Percentiles rank a stretch among this genome's conserved stretches.
phyloP scores from a whole-genome alignment of 108 stramenopile genomes.

The Discostella stelligeroides region DNA sequence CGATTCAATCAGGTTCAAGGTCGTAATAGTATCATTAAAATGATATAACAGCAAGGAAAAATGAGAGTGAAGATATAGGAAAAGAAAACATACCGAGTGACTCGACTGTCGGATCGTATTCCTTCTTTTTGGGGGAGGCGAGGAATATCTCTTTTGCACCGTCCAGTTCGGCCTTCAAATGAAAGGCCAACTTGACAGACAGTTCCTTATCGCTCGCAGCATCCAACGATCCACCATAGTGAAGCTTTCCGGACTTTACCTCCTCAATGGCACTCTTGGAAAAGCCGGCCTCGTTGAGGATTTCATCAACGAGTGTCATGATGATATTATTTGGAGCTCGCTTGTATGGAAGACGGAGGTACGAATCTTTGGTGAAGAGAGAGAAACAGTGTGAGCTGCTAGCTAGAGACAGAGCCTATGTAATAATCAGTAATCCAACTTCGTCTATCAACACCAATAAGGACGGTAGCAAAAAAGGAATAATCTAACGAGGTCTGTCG shows the following conservation, averaged over 20 bases:
- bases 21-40: background rate
- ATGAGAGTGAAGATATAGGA: background rate
- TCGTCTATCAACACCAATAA: too few relatives aligned
- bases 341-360: too few relatives aligned
- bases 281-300: conserved; percentile 51
- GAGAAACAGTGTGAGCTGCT: too few relatives aligned
- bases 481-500: too few relatives aligned
- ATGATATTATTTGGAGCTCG: too few relatives aligned
- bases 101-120: conserved; percentile 52
- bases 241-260: conserved; percentile 42
- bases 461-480: too few relatives aligned
- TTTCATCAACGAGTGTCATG: conserved; percentile 37
- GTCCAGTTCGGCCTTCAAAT: conserved; percentile 42
- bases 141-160: conserved; percentile 47
- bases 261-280: conserved; percentile 35
- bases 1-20: background rate
- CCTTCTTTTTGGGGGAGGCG: conserved; percentile 44
- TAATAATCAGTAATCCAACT: too few relatives aligned
- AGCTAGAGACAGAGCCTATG: too few relatives aligned
- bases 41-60: background rate
- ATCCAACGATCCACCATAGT: conserved; percentile 47
- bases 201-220: conserved; percentile 51
- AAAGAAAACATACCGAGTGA: conserved; percentile 28
- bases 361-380: too few relatives aligned
- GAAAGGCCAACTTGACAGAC: conserved; percentile 52